A percentile compares a stretch with the other conserved stretches of the same genome.
These are phyloP conservation scores for Sorghum bicolor DNA, from an alignment of 176 grass and related monocot species.

Conservation along the genomic window Sorghum_bicolor_NCBIv3 NC_012871.2:69519001-69519500, in stretches of 20 bases:
- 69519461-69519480: not conserved
- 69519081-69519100: not conserved
- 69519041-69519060: slow-evolving; percentile 62
- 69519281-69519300: slow-evolving; percentile 97
- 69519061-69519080: slow-evolving; percentile 43
- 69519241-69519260: slow-evolving; percentile 91
- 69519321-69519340: slow-evolving; percentile 85
- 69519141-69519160: not conserved
- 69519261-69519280: slow-evolving; percentile 93
- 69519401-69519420: not conserved
- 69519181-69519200: not conserved
- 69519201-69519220: slow-evolving; percentile 38
- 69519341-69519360: slow-evolving; percentile 47
- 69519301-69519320: slow-evolving; percentile 62
- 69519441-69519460: not conserved
- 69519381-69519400: not conserved
- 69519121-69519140: not conserved
- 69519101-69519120: not conserved
- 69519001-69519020: not conserved
- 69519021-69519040: slow-evolving; percentile 73
- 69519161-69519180: slow-evolving; percentile 22
- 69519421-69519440: not conserved
- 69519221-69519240: slow-evolving; percentile 98
- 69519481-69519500: not conserved
- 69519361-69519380: not conserved